Conservation (phyloP, 2,329 filamentous ascomycete species). For the Cladosporium sp. region DNA sequence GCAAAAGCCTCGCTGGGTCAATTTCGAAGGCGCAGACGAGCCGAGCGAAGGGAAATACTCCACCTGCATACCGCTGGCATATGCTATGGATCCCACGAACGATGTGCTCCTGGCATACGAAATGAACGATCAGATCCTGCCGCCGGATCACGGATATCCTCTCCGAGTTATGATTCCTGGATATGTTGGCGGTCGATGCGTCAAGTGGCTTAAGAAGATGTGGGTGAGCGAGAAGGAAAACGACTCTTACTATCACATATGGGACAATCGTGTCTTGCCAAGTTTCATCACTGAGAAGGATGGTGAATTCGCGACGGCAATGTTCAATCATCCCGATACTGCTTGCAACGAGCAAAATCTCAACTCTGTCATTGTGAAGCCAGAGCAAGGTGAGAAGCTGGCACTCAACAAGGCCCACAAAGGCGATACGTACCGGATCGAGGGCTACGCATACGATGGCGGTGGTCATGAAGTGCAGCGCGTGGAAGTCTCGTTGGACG, state of each 20-base stretch:
- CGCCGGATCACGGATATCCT: conserved; percentile 42
- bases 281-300: conserved; percentile 47
- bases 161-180: conserved; percentile 40
- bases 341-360: conserved; percentile 47
- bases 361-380: conserved; percentile 45
- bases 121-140: conserved; percentile 39
- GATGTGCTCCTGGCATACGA: conserved; percentile 54
- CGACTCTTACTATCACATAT: conserved; percentile 43
- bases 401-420: conserved; percentile 34
- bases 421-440: conserved; percentile 40
- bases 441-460: conserved; percentile 48
- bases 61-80: conserved; percentile 46
- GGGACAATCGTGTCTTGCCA: conserved; percentile 47
- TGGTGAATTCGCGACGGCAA: conserved; percentile 42
- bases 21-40: conserved; percentile 48
- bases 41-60: conserved; percentile 45
- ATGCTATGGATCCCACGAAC: conserved; percentile 44
- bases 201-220: conserved; percentile 41
- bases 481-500: conserved; percentile 47
- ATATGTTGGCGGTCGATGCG: conserved; percentile 37
- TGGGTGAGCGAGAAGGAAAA: conserved; percentile 41
- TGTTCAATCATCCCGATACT: conserved; percentile 48
- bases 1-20: conserved; percentile 38
- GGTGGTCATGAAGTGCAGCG: conserved; percentile 47
- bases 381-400: conserved; percentile 44